Conservation (phyloP, 371 early-diverging fungal genomes). For the Mortierella sp. region DNA sequence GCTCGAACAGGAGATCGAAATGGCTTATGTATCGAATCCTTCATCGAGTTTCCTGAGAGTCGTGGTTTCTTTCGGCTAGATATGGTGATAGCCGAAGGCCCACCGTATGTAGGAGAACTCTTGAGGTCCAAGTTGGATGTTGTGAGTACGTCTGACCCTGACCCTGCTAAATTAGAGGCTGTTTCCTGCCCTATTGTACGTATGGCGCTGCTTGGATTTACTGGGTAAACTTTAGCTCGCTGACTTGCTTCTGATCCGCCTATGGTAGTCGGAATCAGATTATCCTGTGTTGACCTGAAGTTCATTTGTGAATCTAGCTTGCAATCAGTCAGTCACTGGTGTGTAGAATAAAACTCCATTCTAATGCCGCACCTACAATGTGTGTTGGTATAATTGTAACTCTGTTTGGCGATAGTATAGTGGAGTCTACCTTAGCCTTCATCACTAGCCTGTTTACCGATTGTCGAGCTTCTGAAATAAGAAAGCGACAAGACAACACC, state of each 20-base stretch:
- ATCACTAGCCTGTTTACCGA: too few relatives aligned
- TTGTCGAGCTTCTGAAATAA: too few relatives aligned
- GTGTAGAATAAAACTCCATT: background rate
- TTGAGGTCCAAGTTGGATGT: too few relatives aligned
- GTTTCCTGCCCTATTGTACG: background rate
- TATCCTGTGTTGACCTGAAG: conserved; percentile 5
- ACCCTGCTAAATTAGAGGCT: background rate
- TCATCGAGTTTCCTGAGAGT: background rate
- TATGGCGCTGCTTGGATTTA: background rate
- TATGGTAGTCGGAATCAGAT: background rate
- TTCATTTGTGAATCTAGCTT: background rate
- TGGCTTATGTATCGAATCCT: conserved; percentile 26
- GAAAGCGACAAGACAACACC: too few relatives aligned
- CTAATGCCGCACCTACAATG: background rate
- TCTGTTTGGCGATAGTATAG: too few relatives aligned
- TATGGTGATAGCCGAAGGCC: background rate
- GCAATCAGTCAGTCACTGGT: background rate
- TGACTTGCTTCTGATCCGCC: background rate
- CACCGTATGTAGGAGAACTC: background rate
- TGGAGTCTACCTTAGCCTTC: too few relatives aligned
- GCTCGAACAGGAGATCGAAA: conserved; percentile 37
- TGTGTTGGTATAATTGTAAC: too few relatives aligned
- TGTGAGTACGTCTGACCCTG: too few relatives aligned
- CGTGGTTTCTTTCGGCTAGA: conserved; percentile 10
- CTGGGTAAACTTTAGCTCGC: background rate